Percentiles rank a stretch among this genome's conserved stretches.
Evolutionary conservation across 768 basidiomycete genomes (phyloP).

Genomic region (Psilocybe subaeruginosa): DNA sequence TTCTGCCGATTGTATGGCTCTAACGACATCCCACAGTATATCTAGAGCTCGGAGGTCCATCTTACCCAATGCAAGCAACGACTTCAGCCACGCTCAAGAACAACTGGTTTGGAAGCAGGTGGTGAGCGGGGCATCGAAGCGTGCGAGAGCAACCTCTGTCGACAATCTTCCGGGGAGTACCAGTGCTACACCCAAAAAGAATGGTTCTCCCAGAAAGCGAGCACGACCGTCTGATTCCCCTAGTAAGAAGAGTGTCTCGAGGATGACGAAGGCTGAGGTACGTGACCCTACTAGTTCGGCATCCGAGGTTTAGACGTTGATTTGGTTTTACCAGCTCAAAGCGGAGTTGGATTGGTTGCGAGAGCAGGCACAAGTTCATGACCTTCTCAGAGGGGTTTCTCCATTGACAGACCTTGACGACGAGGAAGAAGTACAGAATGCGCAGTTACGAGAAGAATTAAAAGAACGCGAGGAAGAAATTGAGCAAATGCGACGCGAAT

Average conservation of each 20-base stretch:
- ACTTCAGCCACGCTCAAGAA: conserved; percentile 31
- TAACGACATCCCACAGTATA: conserved; percentile 12
- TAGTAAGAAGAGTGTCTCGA: conserved; percentile 27
- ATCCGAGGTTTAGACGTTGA: neutral
- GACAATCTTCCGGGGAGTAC: neutral
- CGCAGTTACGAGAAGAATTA: conserved; percentile 6
- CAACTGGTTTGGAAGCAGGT: conserved; percentile 43
- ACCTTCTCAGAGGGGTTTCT: conserved; percentile 28
- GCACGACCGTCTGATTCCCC: conserved; percentile 4
- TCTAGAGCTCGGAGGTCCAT: conserved; percentile 14
- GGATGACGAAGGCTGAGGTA: conserved; percentile 48
- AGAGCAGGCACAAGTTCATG: conserved; percentile 6
- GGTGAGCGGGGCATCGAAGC: conserved; percentile 22
- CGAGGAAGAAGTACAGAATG: conserved; percentile 26
- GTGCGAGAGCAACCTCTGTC: conserved; percentile 1
- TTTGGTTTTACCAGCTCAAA: conserved; percentile 4
- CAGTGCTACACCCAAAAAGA: neutral
- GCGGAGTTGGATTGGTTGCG: conserved; percentile 3
- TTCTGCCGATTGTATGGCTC: neutral
- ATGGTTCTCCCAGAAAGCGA: conserved; percentile 8
- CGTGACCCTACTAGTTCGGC: neutral
- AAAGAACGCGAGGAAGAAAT: conserved; percentile 11
- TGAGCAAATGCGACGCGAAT: conserved; percentile 6
- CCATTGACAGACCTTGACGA: conserved; percentile 35
- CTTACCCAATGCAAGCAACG: neutral